Base-by-base conservation (phyloP, 192 early-diverging fungal genomes). In the Lobosporangium transversale region DNA sequence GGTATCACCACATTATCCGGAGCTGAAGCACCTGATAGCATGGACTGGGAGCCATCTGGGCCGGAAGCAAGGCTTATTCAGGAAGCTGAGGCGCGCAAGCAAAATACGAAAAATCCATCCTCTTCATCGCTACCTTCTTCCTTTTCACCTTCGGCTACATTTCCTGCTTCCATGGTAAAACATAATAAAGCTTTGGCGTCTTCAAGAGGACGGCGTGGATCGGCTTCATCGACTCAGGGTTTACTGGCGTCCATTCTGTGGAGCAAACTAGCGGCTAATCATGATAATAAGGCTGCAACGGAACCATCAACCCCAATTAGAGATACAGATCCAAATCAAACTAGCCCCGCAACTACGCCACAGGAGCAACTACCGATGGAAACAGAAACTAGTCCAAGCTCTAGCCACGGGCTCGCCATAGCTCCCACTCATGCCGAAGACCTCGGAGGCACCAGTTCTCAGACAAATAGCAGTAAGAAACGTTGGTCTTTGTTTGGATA, bases 401-500 rank as follows among this genome's bases (percentile, higher is more conserved):
- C 54, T 3, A 21, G 15, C 24, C 20, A 40, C 30, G 49, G 48
- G 15, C 27, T 58, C 14, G n/a, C 31, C 26, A 68, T 62, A 27
- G n/a, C 68, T 18, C 58, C 42, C 14, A 20, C 20, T 8, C 23
- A 32, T n/a, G 40, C 51, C 31, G 60, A 27, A 15, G n/a, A 18
- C 12, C 29, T 43, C 31, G 60, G 20, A 15, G n/a, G 15, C 12
- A 15, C 43, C 8, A 54, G 62, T 18, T 33, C 49, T 3, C 42
- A 33, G 24, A 8, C 57, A 15, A 49, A 29, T 11, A 31, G n/a
- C 23, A 20, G 26, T 3, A 65, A 29, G 30, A 76, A 67, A 49
- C 63, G 73, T 1, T 76, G 73, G 73, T 76, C 73, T 1, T 32
- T 76, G 11, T 76, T 76, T 24, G 58, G 64, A 35, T 76, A 62